phyloP scores from a whole-genome alignment of 2,329 filamentous ascomycete genomes.

The Trichoderma gracile region DNA sequence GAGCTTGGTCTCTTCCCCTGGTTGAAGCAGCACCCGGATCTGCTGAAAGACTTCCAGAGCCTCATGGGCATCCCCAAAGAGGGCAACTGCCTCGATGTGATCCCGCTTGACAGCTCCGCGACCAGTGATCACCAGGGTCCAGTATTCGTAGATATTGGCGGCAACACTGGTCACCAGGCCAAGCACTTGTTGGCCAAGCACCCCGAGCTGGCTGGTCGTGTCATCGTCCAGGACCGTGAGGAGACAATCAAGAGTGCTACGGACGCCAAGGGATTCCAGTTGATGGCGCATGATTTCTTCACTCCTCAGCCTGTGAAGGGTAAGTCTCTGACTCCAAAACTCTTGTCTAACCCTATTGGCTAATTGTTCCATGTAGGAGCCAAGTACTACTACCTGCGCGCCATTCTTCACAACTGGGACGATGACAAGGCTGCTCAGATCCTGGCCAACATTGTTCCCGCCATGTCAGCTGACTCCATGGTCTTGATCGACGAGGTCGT shows the following conservation, averaged over 20 bases:
- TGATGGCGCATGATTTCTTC: slow-evolving; percentile 34
- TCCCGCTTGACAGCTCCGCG: slow-evolving; percentile 1
- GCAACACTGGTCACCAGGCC: slow-evolving; percentile 10
- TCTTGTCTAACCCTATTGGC: no score
- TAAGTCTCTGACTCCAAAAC: not conserved
- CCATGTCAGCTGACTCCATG: slow-evolving; percentile 39
- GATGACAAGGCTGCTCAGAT: slow-evolving; percentile 37
- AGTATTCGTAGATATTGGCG: slow-evolving; percentile 14
- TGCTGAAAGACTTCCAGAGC: slow-evolving; percentile 16
- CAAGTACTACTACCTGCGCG: slow-evolving; percentile 37
- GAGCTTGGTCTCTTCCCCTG: not conserved
- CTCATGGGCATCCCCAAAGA: slow-evolving; percentile 14
- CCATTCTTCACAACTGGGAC: slow-evolving; percentile 44
- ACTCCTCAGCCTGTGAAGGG: slow-evolving; percentile 29
- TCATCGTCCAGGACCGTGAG: slow-evolving; percentile 10
- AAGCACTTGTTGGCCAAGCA: not conserved
- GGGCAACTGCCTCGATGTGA: slow-evolving; percentile 7
- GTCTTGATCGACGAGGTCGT: slow-evolving; percentile 43
- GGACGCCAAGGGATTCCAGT: slow-evolving; percentile 18
- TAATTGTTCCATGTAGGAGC: slow-evolving; percentile 7
- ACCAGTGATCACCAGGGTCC: not conserved
- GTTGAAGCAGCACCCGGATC: slow-evolving; percentile 7
- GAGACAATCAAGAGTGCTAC: not conserved
- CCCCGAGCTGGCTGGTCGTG: slow-evolving; percentile 10
- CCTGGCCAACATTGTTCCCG: slow-evolving; percentile 36